phyloP scores from a whole-genome alignment of 164 flowering plant genomes.

The Umbellularia californica region DNA sequence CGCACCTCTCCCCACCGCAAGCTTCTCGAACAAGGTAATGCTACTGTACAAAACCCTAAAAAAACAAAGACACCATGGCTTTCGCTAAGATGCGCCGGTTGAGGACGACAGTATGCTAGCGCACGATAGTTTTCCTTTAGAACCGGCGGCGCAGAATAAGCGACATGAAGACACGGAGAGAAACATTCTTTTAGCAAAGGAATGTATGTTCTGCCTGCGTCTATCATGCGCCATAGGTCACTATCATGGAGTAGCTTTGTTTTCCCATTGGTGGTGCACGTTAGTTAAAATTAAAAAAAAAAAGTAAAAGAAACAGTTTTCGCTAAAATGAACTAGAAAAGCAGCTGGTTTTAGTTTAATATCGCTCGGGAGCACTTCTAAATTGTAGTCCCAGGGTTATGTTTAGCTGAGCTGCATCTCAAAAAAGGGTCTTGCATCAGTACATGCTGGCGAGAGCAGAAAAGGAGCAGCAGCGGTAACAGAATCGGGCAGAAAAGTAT shows the following conservation, averaged over 20 bases:
- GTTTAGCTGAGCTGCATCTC: background rate
- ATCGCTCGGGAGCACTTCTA: background rate
- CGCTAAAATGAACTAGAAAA: background rate
- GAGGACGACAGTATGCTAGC: too few relatives aligned
- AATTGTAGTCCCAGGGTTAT: background rate
- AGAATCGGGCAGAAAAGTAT: background rate
- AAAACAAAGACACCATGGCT: background rate
- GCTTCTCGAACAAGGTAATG: conserved; percentile 30
- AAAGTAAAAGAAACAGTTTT: background rate
- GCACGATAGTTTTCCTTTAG: background rate
- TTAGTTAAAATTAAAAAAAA: too few relatives aligned
- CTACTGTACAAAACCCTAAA: too few relatives aligned
- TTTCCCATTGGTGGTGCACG: background rate
- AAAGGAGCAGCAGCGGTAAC: background rate
- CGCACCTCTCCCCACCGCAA: conserved; percentile 22
- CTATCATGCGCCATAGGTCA: background rate
- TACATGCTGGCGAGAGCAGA: background rate
- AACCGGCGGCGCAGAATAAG: background rate
- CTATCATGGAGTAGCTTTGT: background rate
- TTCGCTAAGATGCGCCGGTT: background rate
- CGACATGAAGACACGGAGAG: background rate
- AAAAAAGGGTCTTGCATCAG: background rate
- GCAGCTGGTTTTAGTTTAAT: too few relatives aligned
- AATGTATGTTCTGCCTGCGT: background rate
- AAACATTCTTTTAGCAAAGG: background rate